Evolutionary conservation across 306 rosid genomes (phyloP), one percentile per base, ranked within the genome.

Genomic region (Cicer pinnatifidum): DNA sequence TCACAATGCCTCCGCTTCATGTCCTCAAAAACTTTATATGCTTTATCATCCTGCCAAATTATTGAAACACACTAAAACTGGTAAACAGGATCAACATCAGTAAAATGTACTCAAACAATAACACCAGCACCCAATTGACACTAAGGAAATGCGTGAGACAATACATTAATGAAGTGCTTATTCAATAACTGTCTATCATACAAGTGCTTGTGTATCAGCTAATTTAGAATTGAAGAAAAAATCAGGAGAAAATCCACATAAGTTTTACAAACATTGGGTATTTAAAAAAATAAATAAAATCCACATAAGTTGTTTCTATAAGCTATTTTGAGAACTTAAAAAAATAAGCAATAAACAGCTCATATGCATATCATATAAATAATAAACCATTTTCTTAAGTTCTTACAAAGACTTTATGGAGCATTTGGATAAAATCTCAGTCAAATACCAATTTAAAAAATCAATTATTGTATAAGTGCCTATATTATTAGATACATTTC

Each of bases 1-100:
- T 85, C 89, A 67, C 98, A 89, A 58, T 87, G 85, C 91, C 85
- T 87, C 85, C 82, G 79, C 77, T 86, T 91, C 98, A 94, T 94
- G 65, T 94, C 97, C 79, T 88, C 91, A 67, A 80, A 94, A 72
- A 88, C 86, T 86, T 84, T 89, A 77, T 81, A 79, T 9, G 91
- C 95, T 70, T 78, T 75, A 68, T 88, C 91, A 75, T 87, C 90
- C 97, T 93, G 88, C 70, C 76, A 79, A 84, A 83, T 60, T 69
- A 74, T 80, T 60, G 81, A 86, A 11, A 83, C 66, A 77, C 44
- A 3, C 28, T 1, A 45, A 38, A 69, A 52, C 67, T 11, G 62
- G 60, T 57, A 8, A 87, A 85, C 75, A 81, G 82, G 65, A 82
- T n/a, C 69, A 68, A 16, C 2, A 10, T 17, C 69, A 64, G 58